Base-by-base conservation (phyloP, 2,329 filamentous ascomycete genomes). In the Onygenales sp. region DNA sequence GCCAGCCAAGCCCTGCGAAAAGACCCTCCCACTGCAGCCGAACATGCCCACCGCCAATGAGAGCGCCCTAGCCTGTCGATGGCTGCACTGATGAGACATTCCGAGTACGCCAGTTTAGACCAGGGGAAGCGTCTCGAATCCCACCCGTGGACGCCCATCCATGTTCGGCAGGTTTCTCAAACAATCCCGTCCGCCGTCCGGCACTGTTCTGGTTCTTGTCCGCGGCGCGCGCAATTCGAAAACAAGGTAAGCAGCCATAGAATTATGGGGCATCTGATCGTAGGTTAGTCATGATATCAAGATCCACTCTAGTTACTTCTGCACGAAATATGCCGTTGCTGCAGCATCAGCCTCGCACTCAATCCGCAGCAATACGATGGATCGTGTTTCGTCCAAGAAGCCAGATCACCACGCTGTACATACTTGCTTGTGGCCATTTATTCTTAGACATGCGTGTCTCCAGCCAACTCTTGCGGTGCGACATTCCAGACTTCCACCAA, bases 61-160 rank as follows among this genome's bases (percentile, higher is more conserved):
- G 21, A 49, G 7, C 3, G 6, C 6, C 5, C 33, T 31, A 36
- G 46, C 17, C 34, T 10, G 6, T 21, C 13, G 34, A 49, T 39
- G 46, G 46, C 46, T 49, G 37, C 33, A n/a, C 13, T 39, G 34
- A 49, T 49, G 46, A 40, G 46, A 49, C 46, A 49, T 27, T 7
- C 11, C 17, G 46, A 40, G 10, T 17, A 40, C 46, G 17, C 46
- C 46, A 49, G 46, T 40, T 40, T 49, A 49, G 34, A 36, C 34
- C 46, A 49, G 46, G 46, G 46, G 46, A 37, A 49, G 46, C 46
- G 46, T 31, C 33, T 39, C 34, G 46, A 48, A 48, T 48, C 34
- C 17, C 14, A 40, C 34, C 17, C 46, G 27, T 39, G 13, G 10
- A 27, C 21, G 21, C 4, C 6, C 36, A 3, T 27, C 21, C 21